Percentiles rank a stretch among this genome's conserved stretches.
Conservation (phyloP, 2,329 filamentous ascomycete genomes). For the Trichoderma sp. region DNA sequence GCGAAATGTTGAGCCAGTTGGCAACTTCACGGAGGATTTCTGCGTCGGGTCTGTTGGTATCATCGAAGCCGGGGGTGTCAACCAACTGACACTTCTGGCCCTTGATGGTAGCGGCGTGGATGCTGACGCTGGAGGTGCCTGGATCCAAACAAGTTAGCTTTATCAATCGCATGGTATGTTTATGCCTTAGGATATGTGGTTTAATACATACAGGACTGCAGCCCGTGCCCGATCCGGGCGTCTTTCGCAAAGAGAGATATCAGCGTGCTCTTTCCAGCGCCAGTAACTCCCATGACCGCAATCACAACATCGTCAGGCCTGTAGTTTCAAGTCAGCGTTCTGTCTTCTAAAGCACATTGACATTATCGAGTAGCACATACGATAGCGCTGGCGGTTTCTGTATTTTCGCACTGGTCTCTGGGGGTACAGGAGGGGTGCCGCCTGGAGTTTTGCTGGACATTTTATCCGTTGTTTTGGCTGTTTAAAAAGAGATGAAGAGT, state of each 20-base stretch:
- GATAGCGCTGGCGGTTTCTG: not conserved
- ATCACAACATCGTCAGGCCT: not conserved
- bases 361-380: not conserved
- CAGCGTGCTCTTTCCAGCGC: not conserved
- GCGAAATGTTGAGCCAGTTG: not conserved
- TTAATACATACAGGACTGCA: not conserved
- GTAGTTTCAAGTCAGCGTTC: not conserved
- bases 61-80: not conserved
- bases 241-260: not conserved
- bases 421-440: not conserved
- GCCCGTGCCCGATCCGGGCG: not conserved
- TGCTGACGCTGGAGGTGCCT: not conserved
- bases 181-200: not conserved
- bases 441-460: not conserved
- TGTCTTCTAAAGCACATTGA: not conserved
- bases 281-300: not conserved
- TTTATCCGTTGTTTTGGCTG: not conserved
- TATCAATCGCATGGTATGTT: not conserved
- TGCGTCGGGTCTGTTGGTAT: not conserved
- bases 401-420: not conserved
- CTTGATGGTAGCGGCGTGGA: not conserved
- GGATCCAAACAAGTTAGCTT: not conserved
- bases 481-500: not conserved
- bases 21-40: not conserved
- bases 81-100: not conserved